phyloP scores from a whole-genome alignment of 2,329 filamentous ascomycete genomes.

The Phaeoacremonium minimum region DNA sequence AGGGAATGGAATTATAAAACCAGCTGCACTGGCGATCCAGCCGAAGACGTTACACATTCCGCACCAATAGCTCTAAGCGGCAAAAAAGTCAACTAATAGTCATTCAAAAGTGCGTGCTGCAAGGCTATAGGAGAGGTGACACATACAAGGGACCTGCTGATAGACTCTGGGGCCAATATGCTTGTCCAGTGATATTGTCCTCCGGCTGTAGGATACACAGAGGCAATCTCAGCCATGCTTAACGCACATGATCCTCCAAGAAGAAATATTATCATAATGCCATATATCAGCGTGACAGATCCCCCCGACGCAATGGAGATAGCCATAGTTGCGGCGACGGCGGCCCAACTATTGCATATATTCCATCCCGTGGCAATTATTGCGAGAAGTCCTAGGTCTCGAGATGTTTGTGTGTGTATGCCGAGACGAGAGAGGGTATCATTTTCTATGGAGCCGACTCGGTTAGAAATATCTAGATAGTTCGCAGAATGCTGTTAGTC shows the following conservation, averaged over 20 bases:
- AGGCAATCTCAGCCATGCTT: conserved; percentile 29
- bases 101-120: too few species aligned
- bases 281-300: conserved; percentile 18
- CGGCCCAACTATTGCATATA: conserved; percentile 20
- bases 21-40: conserved; percentile 9
- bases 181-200: conserved; percentile 32
- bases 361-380: conserved; percentile 10
- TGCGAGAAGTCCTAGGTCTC: conserved; percentile 7
- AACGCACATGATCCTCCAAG: conserved; percentile 17
- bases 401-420: conserved; percentile 1
- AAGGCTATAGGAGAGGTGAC: background rate
- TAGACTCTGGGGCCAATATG: conserved; percentile 15
- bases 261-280: conserved; percentile 19
- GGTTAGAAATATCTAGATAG: conserved; percentile 5
- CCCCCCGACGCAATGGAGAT: conserved; percentile 12
- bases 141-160: conserved; percentile 5
- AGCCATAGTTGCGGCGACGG: conserved; percentile 13
- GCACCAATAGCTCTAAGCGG: conserved; percentile 10
- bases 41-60: conserved; percentile 7
- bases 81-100: background rate
- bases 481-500: too few species aligned
- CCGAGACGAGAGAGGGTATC: conserved; percentile 2
- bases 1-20: conserved; percentile 7
- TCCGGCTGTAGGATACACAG: conserved; percentile 29
- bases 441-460: conserved; percentile 4